These are phyloP conservation scores for Agastache rugosa DNA, from an alignment of 257 asterid genomes.

Conservation along the genomic window DNA sequence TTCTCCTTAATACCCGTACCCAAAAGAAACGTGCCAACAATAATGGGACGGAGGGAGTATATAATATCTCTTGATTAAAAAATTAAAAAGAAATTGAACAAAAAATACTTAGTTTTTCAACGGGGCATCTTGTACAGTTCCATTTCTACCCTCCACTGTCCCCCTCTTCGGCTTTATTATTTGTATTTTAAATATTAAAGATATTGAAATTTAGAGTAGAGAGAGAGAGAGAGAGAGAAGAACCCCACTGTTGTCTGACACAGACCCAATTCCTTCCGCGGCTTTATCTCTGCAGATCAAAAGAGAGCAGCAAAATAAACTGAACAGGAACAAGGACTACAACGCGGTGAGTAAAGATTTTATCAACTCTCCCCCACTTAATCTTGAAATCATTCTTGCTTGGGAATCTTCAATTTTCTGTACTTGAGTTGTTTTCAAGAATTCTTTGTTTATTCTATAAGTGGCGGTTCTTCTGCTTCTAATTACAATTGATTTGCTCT, in stretches of 20 bases:
- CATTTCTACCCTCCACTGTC: conserved; percentile 47
- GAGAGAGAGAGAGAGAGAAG: conserved; percentile 19
- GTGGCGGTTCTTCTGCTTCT: conserved; percentile 6
- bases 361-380: conserved; percentile 31
- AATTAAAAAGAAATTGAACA: neutral
- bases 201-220: conserved; percentile 20
- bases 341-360: conserved; percentile 38
- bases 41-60: too few relatives aligned
- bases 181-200: conserved; percentile 30
- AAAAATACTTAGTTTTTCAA: neutral
- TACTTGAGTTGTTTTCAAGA: conserved; percentile 7
- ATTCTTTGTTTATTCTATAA: neutral
- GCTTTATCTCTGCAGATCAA: conserved; percentile 69
- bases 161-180: conserved; percentile 25
- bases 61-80: neutral
- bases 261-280: conserved; percentile 60
- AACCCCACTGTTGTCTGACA: conserved; percentile 55
- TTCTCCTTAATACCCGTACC: too few relatives aligned
- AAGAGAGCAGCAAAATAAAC: conserved; percentile 8
- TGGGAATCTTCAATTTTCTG: neutral
- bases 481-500: conserved; percentile 29
- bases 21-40: too few relatives aligned
- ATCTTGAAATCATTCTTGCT: conserved; percentile 26
- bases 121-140: conserved; percentile 38
- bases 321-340: conserved; percentile 2